Evolutionary conservation across 441 rosid species (phyloP).

Genomic region (Euphorbia corollata): DNA sequence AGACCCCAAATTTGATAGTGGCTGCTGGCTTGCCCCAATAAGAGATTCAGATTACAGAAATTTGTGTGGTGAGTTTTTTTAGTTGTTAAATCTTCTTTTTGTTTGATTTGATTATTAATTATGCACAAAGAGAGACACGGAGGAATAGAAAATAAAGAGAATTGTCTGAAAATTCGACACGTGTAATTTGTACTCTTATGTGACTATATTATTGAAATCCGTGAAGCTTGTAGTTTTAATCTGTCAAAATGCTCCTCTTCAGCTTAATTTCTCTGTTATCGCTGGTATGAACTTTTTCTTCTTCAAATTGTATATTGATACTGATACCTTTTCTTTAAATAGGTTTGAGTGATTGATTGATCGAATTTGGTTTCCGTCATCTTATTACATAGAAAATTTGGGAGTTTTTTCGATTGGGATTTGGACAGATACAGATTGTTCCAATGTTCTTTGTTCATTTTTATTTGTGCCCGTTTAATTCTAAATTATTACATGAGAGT

Average conservation of each 20-base stretch:
- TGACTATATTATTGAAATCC: constrained; percentile 21
- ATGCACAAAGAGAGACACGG: background rate
- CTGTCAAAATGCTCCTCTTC: background rate
- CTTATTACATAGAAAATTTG: background rate
- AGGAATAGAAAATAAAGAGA: background rate
- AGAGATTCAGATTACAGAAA: background rate
- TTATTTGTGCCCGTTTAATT: background rate
- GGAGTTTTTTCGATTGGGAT: background rate
- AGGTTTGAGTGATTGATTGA: background rate
- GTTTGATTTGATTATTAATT: background rate
- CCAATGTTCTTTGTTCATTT: background rate
- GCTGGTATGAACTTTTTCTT: constrained; percentile 4
- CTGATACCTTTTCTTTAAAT: background rate
- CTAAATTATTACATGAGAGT: background rate
- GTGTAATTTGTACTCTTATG: constrained; percentile 21
- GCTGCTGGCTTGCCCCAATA: constrained; percentile 13
- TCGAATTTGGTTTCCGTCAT: background rate
- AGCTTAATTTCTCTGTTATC: constrained; percentile 9
- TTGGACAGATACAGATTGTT: background rate
- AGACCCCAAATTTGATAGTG: constrained; percentile 21
- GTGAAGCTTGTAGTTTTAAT: constrained; percentile 2
- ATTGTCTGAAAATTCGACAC: constrained; percentile 21
- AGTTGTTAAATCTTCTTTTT: constrained; percentile 2
- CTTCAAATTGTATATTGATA: background rate
- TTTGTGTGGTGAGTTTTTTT: constrained; percentile 25